Conservation (phyloP, 1,284 basidiomycete genomes). For the Cryptococcus wingfieldii region DNA sequence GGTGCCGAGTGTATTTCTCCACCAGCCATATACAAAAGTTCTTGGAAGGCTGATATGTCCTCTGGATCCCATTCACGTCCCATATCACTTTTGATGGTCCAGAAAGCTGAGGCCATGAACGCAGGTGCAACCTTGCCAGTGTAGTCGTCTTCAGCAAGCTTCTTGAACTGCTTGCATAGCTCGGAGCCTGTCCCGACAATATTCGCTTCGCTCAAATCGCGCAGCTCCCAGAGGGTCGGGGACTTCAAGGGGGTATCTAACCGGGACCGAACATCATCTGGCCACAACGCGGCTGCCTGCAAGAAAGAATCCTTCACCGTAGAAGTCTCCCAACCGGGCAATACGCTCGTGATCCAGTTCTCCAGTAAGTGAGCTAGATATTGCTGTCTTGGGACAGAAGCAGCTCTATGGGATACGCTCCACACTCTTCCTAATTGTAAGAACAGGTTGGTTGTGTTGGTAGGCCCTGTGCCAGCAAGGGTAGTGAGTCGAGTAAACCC, state of each 20-base stretch:
- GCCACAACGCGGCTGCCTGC: constrained; percentile 30
- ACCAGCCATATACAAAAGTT: constrained; percentile 55
- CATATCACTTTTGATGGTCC: constrained; percentile 73
- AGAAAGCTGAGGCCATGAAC: constrained; percentile 58
- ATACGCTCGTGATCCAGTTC: constrained; percentile 14
- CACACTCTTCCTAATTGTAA: constrained; percentile 24
- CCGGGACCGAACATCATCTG: constrained; percentile 8
- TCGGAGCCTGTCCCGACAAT: constrained; percentile 6
- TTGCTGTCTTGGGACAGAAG: no score
- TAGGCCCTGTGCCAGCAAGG: background rate
- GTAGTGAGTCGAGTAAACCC: constrained; percentile 51
- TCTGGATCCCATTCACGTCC: constrained; percentile 58
- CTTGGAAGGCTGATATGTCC: constrained; percentile 70
- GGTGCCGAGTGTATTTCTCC: constrained; percentile 49
- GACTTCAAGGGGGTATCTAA: background rate
- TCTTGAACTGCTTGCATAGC: constrained; percentile 13
- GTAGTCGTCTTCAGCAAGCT: constrained; percentile 3
- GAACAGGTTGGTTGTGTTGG: constrained; percentile 22
- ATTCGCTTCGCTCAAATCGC: constrained; percentile 1
- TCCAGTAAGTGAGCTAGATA: constrained; percentile 3
- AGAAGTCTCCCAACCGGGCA: constrained; percentile 14
- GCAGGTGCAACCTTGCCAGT: background rate
- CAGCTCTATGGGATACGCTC: background rate
- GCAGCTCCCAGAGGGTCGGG: constrained; percentile 7
- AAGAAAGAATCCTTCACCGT: constrained; percentile 17